These are phyloP conservation scores for Zygotorulaspora mrakii DNA, from an alignment of 1,139 yeast genomes.

Conservation along the genomic window DNA sequence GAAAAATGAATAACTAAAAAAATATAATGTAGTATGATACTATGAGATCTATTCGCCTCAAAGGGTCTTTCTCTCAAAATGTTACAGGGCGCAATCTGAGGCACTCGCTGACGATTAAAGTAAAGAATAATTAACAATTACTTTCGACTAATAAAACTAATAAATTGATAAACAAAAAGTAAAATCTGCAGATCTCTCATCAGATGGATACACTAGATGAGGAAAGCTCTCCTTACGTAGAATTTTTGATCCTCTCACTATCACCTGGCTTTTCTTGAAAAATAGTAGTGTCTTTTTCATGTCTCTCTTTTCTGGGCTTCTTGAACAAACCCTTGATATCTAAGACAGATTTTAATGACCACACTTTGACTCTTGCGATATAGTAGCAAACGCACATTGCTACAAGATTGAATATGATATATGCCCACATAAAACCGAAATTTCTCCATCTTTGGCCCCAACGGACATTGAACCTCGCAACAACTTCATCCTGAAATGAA, in stretches of 20 bases:
- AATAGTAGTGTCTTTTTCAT: slow-evolving; percentile 41
- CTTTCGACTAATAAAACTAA: slow-evolving; percentile 1
- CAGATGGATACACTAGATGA: slow-evolving; percentile 16
- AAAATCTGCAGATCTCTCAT: slow-evolving; percentile 15
- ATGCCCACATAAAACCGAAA: slow-evolving; percentile 53
- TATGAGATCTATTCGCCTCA: too few species aligned
- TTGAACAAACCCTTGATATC: slow-evolving; percentile 36
- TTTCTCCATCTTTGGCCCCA: slow-evolving; percentile 55
- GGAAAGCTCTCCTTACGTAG: too few species aligned
- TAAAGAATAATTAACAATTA: background rate
- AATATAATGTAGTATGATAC: too few species aligned
- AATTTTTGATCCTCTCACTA: slow-evolving; percentile 33
- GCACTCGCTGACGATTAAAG: too few species aligned
- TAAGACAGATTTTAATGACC: slow-evolving; percentile 32
- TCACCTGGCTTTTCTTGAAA: slow-evolving; percentile 41
- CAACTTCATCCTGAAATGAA: slow-evolving; percentile 43
- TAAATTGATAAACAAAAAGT: slow-evolving; percentile 5
- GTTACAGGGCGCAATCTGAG: too few species aligned
- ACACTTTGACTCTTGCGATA: slow-evolving; percentile 37
- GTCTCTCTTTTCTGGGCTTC: slow-evolving; percentile 41
- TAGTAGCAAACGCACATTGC: slow-evolving; percentile 44
- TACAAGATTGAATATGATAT: slow-evolving; percentile 44
- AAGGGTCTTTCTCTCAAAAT: too few species aligned
- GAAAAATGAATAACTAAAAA: too few species aligned
- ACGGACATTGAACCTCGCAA: slow-evolving; percentile 40